These are phyloP conservation scores for Auricularia cornea DNA, from an alignment of 768 basidiomycete species.

Conservation along the genomic window DNA sequence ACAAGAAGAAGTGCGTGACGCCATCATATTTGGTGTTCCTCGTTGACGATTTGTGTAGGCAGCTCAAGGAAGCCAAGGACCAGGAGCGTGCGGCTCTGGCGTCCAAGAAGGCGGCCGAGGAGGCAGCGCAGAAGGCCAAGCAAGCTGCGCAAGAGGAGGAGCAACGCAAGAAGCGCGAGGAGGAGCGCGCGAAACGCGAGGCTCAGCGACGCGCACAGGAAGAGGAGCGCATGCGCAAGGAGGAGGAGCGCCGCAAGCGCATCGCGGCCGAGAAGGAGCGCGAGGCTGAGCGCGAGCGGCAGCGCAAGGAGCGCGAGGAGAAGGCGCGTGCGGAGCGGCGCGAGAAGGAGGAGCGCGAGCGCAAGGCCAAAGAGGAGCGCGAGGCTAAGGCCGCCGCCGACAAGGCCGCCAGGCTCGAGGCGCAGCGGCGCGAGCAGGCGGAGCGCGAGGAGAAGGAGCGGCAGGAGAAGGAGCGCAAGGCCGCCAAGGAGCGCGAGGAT, in stretches of 20 bases:
- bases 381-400: constrained; percentile 49
- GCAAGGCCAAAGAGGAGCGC: constrained; percentile 54
- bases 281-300: constrained; percentile 65
- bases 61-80: constrained; percentile 88
- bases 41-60: constrained; percentile 36
- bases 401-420: constrained; percentile 26
- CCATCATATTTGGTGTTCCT: constrained; percentile 3
- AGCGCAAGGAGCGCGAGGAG: constrained; percentile 69
- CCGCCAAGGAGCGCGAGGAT: constrained; percentile 50
- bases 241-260: constrained; percentile 75
- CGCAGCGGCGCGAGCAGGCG: constrained; percentile 28
- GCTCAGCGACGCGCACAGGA: constrained; percentile 65
- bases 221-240: constrained; percentile 74
- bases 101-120: constrained; percentile 81
- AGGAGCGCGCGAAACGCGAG: constrained; percentile 77
- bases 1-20: constrained; percentile 76
- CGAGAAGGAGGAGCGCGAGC: constrained; percentile 55
- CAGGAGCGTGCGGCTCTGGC: constrained; percentile 79
- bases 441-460: constrained; percentile 58
- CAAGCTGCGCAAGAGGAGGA: constrained; percentile 76
- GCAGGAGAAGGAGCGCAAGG: constrained; percentile 39
- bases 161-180: constrained; percentile 71
- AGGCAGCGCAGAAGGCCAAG: constrained; percentile 67
- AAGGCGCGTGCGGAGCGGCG: constrained; percentile 41
- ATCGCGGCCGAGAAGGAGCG: constrained; percentile 73